Conservation (phyloP, 805 yeast species). For the Metschnikowia baotianmanensis region DNA sequence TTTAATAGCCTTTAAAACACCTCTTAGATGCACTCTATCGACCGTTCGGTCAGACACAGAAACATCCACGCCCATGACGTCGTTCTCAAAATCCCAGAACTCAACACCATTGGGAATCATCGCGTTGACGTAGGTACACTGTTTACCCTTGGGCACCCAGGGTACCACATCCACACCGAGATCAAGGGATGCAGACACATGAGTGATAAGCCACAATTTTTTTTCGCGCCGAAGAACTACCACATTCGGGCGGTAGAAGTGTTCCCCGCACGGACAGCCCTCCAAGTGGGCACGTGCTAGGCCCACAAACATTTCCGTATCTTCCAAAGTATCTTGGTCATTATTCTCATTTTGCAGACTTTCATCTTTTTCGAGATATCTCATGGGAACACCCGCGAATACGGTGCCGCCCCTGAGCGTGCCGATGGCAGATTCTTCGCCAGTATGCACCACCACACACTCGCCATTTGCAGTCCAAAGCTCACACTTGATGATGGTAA, state of each 20-base stretch:
- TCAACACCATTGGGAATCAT: slow-evolving; percentile 48
- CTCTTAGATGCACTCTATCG: slow-evolving; percentile 31
- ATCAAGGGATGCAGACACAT: slow-evolving; percentile 31
- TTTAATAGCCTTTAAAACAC: slow-evolving; percentile 25
- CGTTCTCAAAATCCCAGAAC: slow-evolving; percentile 32
- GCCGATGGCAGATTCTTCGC: slow-evolving; percentile 17
- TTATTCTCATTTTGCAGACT: no score
- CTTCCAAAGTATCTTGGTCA: no score
- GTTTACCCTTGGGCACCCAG: slow-evolving; percentile 27
- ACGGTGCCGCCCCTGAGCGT: slow-evolving; percentile 24
- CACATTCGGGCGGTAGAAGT: slow-evolving; percentile 45
- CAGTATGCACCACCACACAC: slow-evolving; percentile 18
- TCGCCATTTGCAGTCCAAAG: slow-evolving; percentile 21
- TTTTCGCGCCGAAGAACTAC: slow-evolving; percentile 34
- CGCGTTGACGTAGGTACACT: slow-evolving; percentile 36
- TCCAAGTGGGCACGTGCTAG: slow-evolving; percentile 44
- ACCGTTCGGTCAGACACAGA: slow-evolving; percentile 39
- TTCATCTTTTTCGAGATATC: slow-evolving; percentile 7
- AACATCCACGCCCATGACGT: slow-evolving; percentile 31
- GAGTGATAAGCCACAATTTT: slow-evolving; percentile 20
- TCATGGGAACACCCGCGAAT: slow-evolving; percentile 11
- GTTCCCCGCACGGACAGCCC: slow-evolving; percentile 43
- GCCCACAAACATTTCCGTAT: slow-evolving; percentile 45
- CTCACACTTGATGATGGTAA: slow-evolving; percentile 30
- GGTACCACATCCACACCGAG: slow-evolving; percentile 30